These are phyloP conservation scores for Trichoderma sp. DNA, from an alignment of 2,329 filamentous ascomycete species.

Conservation along the genomic window DNA sequence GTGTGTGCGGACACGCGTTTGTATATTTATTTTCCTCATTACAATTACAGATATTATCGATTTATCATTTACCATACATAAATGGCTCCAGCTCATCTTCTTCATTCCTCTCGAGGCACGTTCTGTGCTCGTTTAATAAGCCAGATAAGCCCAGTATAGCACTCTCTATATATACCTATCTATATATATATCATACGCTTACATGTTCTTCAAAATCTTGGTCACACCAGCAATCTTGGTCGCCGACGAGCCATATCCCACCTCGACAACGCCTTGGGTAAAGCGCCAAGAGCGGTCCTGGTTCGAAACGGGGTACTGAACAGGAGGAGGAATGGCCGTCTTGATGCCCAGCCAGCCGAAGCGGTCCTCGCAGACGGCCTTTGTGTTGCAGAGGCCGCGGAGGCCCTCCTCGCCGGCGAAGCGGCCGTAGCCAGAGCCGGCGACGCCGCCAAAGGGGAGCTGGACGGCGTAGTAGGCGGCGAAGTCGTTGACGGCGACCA, in stretches of 20 bases:
- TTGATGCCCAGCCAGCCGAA: constrained; percentile 60
- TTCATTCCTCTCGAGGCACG: neutral
- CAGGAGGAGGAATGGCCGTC: constrained; percentile 77
- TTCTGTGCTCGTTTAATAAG: neutral
- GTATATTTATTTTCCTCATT: neutral
- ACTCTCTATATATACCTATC: neutral
- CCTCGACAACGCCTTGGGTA: constrained; percentile 59
- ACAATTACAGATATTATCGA: neutral
- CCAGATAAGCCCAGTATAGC: neutral
- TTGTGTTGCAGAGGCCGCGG: constrained; percentile 80
- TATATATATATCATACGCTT: constrained; percentile 3
- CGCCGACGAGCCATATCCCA: constrained; percentile 55
- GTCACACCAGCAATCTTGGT: constrained; percentile 44
- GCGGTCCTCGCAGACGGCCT: constrained; percentile 81
- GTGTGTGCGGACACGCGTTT: neutral
- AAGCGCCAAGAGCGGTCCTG: constrained; percentile 67
- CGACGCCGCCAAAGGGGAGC: constrained; percentile 89
- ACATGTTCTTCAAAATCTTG: constrained; percentile 48
- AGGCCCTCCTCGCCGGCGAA: constrained; percentile 92
- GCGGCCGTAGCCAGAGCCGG: constrained; percentile 85
- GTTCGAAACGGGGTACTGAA: constrained; percentile 77
- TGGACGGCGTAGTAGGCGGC: constrained; percentile 91
- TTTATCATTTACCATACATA: neutral
- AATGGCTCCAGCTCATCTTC: neutral
- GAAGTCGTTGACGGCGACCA: constrained; percentile 96